Conservation (phyloP, 345 rosid genomes). For the Brassica cretica region DNA sequence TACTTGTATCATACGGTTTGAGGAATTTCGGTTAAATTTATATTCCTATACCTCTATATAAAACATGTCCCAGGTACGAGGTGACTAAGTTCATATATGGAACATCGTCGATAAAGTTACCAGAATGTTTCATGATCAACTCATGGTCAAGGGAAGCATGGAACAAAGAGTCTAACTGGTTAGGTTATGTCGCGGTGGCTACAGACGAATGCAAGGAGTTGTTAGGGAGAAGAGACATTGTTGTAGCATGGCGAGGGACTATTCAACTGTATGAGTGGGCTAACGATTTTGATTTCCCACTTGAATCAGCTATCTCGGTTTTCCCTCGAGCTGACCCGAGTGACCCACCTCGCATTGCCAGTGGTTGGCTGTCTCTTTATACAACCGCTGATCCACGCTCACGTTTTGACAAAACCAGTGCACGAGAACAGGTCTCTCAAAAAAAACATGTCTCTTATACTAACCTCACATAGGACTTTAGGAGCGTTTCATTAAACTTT, state of each 20-base stretch:
- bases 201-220: slow-evolving; percentile 47
- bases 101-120: slow-evolving; percentile 44
- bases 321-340: slow-evolving; percentile 23
- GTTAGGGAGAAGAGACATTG: slow-evolving; percentile 57
- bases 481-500: background rate
- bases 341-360: slow-evolving; percentile 32
- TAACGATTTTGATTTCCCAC: slow-evolving; percentile 35
- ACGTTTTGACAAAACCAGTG: slow-evolving; percentile 43
- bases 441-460: background rate
- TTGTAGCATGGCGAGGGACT: slow-evolving; percentile 58
- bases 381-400: slow-evolving; percentile 35
- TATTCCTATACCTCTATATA: background rate
- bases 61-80: slow-evolving; percentile 35
- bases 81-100: slow-evolving; percentile 49
- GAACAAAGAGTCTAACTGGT: slow-evolving; percentile 46
- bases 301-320: slow-evolving; percentile 38
- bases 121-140: slow-evolving; percentile 40
- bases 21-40: background rate
- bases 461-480: background rate
- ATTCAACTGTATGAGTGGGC: slow-evolving; percentile 41
- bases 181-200: slow-evolving; percentile 51
- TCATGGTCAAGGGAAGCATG: slow-evolving; percentile 42
- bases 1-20: background rate
- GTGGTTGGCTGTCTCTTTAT: slow-evolving; percentile 48
- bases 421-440: slow-evolving; percentile 44